Base-by-base conservation (phyloP, 495 filamentous ascomycete species). In the Clohesyomyces aquaticus region DNA sequence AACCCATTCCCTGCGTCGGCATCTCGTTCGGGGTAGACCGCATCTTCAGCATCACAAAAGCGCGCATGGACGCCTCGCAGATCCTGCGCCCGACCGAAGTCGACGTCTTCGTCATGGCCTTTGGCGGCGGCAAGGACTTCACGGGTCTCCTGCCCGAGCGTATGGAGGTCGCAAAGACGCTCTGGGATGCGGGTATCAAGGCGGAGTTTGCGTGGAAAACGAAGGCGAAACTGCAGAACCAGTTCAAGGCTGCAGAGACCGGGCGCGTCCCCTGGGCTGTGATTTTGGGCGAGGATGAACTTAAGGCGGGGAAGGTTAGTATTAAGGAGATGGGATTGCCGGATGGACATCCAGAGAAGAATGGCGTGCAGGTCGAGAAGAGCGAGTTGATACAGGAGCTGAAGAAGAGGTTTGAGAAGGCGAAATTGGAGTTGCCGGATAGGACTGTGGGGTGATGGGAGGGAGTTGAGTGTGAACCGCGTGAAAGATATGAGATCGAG, bases 21-120 rank as follows among this genome's bases (percentile, higher is more conserved):
- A 89, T 97, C 65, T 96, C 91, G 11, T 96, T 97, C 74, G 93
- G 93, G 54, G 89, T 96, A 19, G 93, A 97, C 76, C 88, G 93
- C 53, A 97, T 98, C 69, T 96, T 96, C 77, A 90, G 88, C 49
- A 90, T 97, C 75, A 91, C 85, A 35, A 91, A 93, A 76, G 86
- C 89, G 10, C 82, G 86, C n/a, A 81, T 87, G 73, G 84, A 88
- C 54, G 72, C 71, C 49, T 73, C 57, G 23, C 65, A 75, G 23
- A 67, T 72, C 14, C 73, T 87, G 42, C 85, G 87, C 50, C 81
- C 76, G 52, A 92, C 86, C 66, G 90, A 96, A 74, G 86, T 91
- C 1, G 90, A 96, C 72, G 90, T 89, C 53, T 96, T 83, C 76
- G 86, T 97, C 65, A 96, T 97, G 90, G 91, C 91, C 0, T 91